A percentile compares a stretch with the other conserved stretches of the same genome.
Evolutionary conservation across 1,139 yeast genomes (phyloP).

Genomic region (Saccharomyces hybrid): DNA sequence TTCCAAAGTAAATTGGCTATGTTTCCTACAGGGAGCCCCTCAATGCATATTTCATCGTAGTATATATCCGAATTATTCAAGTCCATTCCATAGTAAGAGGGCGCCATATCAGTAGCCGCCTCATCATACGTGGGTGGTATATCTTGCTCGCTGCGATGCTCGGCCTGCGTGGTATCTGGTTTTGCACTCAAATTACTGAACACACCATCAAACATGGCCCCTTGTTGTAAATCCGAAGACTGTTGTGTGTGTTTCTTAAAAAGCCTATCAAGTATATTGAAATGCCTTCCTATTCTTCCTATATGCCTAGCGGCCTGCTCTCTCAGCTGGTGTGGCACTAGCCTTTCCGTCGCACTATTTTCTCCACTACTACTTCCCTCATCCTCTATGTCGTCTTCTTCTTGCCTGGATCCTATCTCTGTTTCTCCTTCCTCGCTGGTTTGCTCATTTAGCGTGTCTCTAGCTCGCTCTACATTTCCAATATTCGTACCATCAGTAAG

Average conservation of each 20-base stretch:
- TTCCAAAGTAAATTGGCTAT: constrained; percentile 85
- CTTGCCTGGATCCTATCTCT: constrained; percentile 1
- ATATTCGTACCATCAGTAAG: not conserved
- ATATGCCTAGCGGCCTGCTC: constrained; percentile 22
- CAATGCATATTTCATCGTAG: constrained; percentile 82
- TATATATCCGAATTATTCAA: constrained; percentile 58
- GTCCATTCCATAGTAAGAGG: constrained; percentile 94
- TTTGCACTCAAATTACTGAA: constrained; percentile 86
- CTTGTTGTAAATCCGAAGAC: constrained; percentile 14
- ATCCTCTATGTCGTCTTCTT: constrained; percentile 1
- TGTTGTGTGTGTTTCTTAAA: constrained; percentile 19
- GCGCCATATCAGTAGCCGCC: constrained; percentile 90
- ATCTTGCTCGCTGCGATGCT: constrained; percentile 36
- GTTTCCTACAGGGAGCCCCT: constrained; percentile 95
- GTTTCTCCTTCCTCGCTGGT: constrained; percentile 3
- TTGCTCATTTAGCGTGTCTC: not conserved
- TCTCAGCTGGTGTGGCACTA: constrained; percentile 15
- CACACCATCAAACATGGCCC: constrained; percentile 64
- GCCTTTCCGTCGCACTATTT: constrained; percentile 5
- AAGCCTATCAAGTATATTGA: constrained; percentile 35
- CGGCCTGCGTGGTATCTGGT: constrained; percentile 41
- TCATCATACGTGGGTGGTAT: constrained; percentile 92
- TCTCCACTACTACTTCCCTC: constrained; percentile 2
- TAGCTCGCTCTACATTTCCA: constrained; percentile 2
- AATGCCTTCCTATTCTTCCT: constrained; percentile 28